Base-by-base conservation (phyloP, 805 yeast species). In the Ogataea zsoltii region DNA sequence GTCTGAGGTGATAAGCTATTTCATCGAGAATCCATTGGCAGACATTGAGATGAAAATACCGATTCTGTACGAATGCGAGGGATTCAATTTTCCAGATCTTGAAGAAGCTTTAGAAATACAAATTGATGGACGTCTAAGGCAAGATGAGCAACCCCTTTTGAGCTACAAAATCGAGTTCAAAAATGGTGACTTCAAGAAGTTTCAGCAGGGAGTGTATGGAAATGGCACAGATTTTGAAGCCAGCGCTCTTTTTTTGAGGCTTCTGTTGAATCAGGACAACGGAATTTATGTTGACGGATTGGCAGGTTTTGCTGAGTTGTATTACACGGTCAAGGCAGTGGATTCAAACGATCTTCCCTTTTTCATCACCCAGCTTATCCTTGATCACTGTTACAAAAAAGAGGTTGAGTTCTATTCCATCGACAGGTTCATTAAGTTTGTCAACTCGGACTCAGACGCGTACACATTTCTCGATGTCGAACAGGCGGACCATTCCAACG, bases 41-140 rank as follows among this genome's bases (percentile, higher is more conserved):
- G 83, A 78, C 54, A 49, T 79, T 2, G 62, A 62, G 18, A 42
- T 79, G 33, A 64, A 56, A 2, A 67, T 78, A 5, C 80, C 79
- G 0, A 67, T 77, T 3, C 70, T 65, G 38, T 53, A 72, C 17
- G 62, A 64, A n/a, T 54, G 63, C 1, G 71, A 72, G 10, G 77
- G 76, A 1, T 72, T 80, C 51, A 62, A 66, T 14, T 82, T 83
- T 53, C 91, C 92, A 0, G 96, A 89, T 60, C 57, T 89, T 15
- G 76, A 74, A 1, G 71, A 71, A 34, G 89, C 85, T 1, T 58
- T 76, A 1, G 75, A 76, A 47, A 55, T 70, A 11, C 78, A 79
- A 53, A 56, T 78, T 2, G 69, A 75, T 47, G 65, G 68, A 13
- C 64, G 75, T 36, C 46, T 81, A 33, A 56, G 62, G n/a, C 26